Evolutionary conservation across 257 asterid species (phyloP), one percentile per base, ranked within the genome.

Genomic region (Solanum acaule): DNA sequence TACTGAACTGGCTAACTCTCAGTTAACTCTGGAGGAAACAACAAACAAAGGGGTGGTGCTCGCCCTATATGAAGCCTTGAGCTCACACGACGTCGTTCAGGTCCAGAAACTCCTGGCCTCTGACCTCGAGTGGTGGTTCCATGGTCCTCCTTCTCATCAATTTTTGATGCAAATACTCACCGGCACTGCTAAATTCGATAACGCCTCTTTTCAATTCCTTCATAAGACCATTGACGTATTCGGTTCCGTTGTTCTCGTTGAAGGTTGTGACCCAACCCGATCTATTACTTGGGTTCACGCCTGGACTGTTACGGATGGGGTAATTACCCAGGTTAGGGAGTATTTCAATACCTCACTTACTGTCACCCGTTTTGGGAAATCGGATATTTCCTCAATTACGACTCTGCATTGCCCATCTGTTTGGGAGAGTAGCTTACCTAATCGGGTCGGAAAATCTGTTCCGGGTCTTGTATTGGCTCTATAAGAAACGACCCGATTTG

Each of bases 71-170:
- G 99, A 97, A 83, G 99, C 99, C 97, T 88, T 97, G 92, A 96
- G 90, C 79, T 15, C 73, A 85, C 95, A 92, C 77, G 95, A 97
- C 99, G 94, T 92, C 85, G 96, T 82, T 88, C 86, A 67, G 84
- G 94, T 96, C 96, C 96, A 93, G 91, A 85, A 87, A 85, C 94
- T 97, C 68, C 95, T 97, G 82, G 95, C 97, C 93, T 52, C 98
- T 23, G 99, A 97, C 89, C 98, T 97, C 90, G 99, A 97, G 99
- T 97, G 99, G 99, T 97, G 99, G 99, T 97, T 97, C 95, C 99
- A 97, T 86, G 99, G 99, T 89, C 99, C 99, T 34, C 99, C 99
- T 16, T 90, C 98, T 9, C 94, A 96, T 94, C 99, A 97, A 92
- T 97, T 91, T 91, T 94, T 97, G 95, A 97, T 96, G 99, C 98